Conservation (phyloP, 345 rosid genomes). For the Gossypium bickii region DNA sequence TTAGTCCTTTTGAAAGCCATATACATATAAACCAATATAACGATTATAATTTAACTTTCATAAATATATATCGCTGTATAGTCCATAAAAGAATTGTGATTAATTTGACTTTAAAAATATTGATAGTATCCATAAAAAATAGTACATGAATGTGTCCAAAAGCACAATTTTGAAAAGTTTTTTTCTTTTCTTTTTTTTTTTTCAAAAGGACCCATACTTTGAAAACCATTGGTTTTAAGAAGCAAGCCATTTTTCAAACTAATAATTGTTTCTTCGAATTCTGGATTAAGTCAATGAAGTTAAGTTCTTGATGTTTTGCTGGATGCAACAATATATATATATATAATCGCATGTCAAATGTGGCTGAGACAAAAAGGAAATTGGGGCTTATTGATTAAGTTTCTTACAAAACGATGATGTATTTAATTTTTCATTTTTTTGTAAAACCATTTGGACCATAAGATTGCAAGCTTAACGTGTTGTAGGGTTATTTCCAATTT, state of each 20-base stretch:
- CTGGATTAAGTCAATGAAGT: conserved; percentile 17
- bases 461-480: conserved; percentile 4
- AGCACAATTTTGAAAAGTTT: neutral
- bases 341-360: conserved; percentile 1
- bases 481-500: neutral
- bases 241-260: neutral
- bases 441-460: neutral
- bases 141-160: neutral
- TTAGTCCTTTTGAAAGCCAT: no score
- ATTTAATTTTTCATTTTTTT: neutral
- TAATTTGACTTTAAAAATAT: no score
- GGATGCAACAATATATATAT: conserved; percentile 3
- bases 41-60: no score
- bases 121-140: no score
- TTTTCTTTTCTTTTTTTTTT: no score
- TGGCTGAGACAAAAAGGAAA: neutral
- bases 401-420: neutral
- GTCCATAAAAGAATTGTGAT: no score
- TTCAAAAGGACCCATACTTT: neutral
- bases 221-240: neutral
- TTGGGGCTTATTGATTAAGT: neutral
- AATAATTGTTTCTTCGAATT: conserved; percentile 14
- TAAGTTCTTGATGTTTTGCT: conserved; percentile 18
- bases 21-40: no score
- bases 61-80: no score